Conservation (phyloP, 2,329 filamentous ascomycete species). For the Botrytis squamosa region DNA sequence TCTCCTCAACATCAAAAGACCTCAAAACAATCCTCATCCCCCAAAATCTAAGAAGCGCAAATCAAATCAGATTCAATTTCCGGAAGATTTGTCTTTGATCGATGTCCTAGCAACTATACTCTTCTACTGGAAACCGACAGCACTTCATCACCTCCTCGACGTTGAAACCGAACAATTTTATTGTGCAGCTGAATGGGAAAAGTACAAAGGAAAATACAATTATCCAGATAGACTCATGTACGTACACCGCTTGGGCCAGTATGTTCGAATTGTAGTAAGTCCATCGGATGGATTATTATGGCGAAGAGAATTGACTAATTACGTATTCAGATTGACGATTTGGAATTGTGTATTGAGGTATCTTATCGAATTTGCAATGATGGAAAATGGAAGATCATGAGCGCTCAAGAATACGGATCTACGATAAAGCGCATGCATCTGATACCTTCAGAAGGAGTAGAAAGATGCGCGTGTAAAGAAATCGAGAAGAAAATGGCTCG, state of each 20-base stretch:
- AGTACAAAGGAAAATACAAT: fast-evolving
- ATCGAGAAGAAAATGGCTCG: neutral
- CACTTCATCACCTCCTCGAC: neutral
- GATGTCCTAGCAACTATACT: neutral
- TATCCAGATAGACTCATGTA: neutral
- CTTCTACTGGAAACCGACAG: neutral
- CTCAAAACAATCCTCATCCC: fast-evolving
- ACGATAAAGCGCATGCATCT: fast-evolving
- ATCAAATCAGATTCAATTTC: neutral
- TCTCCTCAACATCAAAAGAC: neutral
- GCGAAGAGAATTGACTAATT: neutral
- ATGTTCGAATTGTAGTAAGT: neutral
- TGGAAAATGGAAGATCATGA: neutral
- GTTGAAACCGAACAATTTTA: neutral
- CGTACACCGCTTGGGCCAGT: neutral
- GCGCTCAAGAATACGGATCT: neutral
- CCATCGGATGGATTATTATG: too few relatives aligned
- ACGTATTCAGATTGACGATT: neutral
- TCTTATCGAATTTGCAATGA: neutral
- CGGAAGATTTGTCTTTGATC: neutral
- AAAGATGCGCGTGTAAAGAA: neutral
- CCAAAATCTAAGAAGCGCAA: neutral
- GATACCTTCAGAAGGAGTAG: neutral
- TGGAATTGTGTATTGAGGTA: neutral
- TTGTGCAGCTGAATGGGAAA: neutral